Evolutionary conservation across 164 flowering plant genomes (phyloP).

Genomic region (Liquidambar formosana): DNA sequence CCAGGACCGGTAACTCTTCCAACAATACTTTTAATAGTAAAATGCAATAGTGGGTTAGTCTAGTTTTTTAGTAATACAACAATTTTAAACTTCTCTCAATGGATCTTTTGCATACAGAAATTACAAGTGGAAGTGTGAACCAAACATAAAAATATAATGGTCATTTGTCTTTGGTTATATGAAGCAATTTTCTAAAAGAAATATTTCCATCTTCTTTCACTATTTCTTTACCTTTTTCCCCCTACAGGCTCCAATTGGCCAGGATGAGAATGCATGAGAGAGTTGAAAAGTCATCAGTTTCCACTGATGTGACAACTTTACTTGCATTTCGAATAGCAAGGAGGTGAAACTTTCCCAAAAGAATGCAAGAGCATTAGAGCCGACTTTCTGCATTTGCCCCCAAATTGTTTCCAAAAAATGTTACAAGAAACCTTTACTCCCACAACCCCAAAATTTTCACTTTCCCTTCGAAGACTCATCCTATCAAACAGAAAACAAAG

Average conservation of each 20-base stretch:
- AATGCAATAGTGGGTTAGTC: neutral
- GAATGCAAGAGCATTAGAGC: no score
- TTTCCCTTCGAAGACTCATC: neutral
- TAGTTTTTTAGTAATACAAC: neutral
- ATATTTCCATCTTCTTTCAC: neutral
- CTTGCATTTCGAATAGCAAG: neutral
- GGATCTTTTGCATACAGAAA: no score
- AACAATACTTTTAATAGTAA: neutral
- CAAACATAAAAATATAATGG: no score
- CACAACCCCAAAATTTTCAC: neutral
- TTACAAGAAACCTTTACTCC: neutral
- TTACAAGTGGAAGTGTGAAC: no score
- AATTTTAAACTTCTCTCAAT: no score
- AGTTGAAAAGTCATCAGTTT: no score
- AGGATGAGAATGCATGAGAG: no score
- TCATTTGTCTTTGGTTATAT: no score
- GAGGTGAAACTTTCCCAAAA: neutral
- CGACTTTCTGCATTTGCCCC: neutral
- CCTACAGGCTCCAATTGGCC: neutral
- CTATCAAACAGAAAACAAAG: neutral
- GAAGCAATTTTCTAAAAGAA: no score
- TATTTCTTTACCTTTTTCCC: neutral
- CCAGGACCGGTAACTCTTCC: conserved; percentile 43
- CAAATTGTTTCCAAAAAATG: neutral
- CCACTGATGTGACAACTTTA: neutral